A percentile compares a stretch with the other conserved stretches of the same genome.
These are phyloP conservation scores for Pugionium dolabratum DNA, from an alignment of 345 rosid genomes.

Conservation along the genomic window DNA sequence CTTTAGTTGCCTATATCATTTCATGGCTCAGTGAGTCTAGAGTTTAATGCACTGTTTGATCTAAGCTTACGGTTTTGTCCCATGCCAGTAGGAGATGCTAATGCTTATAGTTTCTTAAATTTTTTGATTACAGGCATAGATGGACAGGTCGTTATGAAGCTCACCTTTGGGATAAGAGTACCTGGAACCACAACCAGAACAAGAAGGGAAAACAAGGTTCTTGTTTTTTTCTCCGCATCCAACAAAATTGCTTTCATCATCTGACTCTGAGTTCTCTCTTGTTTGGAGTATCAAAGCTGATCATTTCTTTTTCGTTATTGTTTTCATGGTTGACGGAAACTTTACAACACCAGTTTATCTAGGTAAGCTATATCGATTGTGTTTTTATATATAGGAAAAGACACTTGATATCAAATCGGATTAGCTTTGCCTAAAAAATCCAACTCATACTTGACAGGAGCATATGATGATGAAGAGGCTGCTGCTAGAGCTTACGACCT, in stretches of 20 bases:
- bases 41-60: background rate
- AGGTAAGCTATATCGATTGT: slow-evolving; percentile 55
- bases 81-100: slow-evolving; percentile 17
- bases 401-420: background rate
- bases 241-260: background rate
- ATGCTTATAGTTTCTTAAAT: slow-evolving; percentile 14
- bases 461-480: slow-evolving; percentile 99
- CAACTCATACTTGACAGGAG: slow-evolving; percentile 57
- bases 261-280: slow-evolving; percentile 8
- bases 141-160: slow-evolving; percentile 99
- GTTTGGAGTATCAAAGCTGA: slow-evolving; percentile 42
- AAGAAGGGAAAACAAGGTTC: slow-evolving; percentile 99
- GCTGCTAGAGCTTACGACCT: slow-evolving; percentile 99
- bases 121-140: slow-evolving; percentile 65
- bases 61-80: background rate
- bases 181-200: slow-evolving; percentile 99
- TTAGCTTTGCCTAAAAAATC: slow-evolving; percentile 25
- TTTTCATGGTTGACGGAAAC: slow-evolving; percentile 41
- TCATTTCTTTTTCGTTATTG: slow-evolving; percentile 29
- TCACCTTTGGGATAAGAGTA: slow-evolving; percentile 99
- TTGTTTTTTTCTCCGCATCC: slow-evolving; percentile 13
- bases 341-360: slow-evolving; percentile 68
- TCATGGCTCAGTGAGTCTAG: slow-evolving; percentile 5
- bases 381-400: slow-evolving; percentile 6
- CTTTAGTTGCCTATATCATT: background rate